phyloP scores from a whole-genome alignment of 2,329 filamentous ascomycete species.

The Xylogone sp. region DNA sequence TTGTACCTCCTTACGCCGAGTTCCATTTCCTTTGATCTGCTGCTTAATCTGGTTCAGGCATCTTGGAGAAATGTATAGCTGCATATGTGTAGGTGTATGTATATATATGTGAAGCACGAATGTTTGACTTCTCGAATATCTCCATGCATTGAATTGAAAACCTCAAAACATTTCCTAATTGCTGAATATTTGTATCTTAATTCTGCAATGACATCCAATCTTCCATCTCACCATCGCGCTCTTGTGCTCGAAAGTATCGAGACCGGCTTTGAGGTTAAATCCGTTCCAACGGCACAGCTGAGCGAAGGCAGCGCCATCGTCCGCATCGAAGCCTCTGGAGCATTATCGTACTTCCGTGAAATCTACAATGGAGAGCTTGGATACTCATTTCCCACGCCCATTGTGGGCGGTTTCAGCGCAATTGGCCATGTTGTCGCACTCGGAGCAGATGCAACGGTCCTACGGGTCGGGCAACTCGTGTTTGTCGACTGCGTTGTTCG shows the following conservation, averaged over 20 bases:
- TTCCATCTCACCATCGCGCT: constrained; percentile 15
- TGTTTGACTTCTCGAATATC: too few species aligned
- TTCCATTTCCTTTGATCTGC: too few species aligned
- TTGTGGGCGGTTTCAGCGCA: constrained; percentile 25
- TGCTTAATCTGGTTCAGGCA: too few species aligned
- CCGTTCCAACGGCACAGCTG: constrained; percentile 28
- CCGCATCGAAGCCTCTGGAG: constrained; percentile 28
- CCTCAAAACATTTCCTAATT: too few species aligned
- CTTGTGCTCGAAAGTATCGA: constrained; percentile 18
- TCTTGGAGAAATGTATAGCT: too few species aligned
- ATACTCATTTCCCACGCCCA: constrained; percentile 26
- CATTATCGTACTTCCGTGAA: constrained; percentile 34
- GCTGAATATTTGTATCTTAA: too few species aligned
- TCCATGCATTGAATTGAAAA: too few species aligned
- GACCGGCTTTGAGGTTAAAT: constrained; percentile 22
- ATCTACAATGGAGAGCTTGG: constrained; percentile 33
- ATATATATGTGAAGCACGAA: too few species aligned
- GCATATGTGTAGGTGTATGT: too few species aligned
- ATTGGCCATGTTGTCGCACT: constrained; percentile 31
- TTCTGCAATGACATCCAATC: not conserved
- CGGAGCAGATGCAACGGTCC: constrained; percentile 28
- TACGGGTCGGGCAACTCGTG: constrained; percentile 31
- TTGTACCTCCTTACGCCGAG: too few species aligned
- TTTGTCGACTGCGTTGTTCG: constrained; percentile 29
- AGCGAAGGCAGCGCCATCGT: constrained; percentile 35